Conservation (phyloP, 768 basidiomycete species). For the Macrolepiota fuliginosa region DNA sequence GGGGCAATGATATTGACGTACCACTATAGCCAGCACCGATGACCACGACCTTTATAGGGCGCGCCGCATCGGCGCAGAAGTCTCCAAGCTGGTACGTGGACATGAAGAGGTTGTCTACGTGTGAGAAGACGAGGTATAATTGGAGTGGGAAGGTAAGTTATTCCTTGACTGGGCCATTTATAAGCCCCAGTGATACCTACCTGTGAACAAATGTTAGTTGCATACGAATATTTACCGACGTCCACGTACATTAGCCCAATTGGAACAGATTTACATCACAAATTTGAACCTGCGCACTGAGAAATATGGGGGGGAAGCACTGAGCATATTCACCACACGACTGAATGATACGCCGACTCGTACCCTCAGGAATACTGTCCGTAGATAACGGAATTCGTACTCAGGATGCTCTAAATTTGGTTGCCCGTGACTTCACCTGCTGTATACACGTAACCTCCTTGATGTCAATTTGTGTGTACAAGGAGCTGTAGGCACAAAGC, state of each 20-base stretch:
- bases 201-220: neutral
- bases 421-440: neutral
- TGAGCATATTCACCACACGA: neutral
- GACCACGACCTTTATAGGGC: constrained; percentile 51
- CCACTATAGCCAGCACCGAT: constrained; percentile 64
- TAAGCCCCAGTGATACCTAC: neutral
- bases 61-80: constrained; percentile 50
- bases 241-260: neutral
- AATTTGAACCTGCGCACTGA: neutral
- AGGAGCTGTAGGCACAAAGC: too few relatives aligned
- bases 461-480: too few relatives aligned
- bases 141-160: constrained; percentile 16
- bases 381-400: neutral
- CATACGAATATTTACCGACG: neutral
- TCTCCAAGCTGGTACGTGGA: constrained; percentile 26
- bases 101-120: neutral
- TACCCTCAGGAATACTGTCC: too few relatives aligned
- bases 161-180: neutral
- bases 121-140: neutral
- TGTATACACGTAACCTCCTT: too few relatives aligned
- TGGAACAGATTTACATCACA: neutral
- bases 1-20: constrained; percentile 16
- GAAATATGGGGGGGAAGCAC: neutral
- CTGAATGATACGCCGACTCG: too few relatives aligned
- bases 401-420: neutral